These are phyloP conservation scores for Oemleria cerasiformis DNA, from an alignment of 306 rosid species.

Conservation along the genomic window DNA sequence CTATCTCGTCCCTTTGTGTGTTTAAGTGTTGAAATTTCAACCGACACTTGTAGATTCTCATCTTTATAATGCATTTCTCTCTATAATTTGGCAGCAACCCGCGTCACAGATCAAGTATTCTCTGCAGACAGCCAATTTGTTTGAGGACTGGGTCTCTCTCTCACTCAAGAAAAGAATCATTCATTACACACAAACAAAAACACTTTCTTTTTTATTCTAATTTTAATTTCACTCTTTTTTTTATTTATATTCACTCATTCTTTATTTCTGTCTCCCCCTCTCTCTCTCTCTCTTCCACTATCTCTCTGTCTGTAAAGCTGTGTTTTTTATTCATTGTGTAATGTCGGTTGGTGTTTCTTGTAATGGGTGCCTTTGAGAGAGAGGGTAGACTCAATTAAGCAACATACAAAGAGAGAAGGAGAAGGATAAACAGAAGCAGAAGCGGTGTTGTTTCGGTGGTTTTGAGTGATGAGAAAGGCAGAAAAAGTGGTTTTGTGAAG, in stretches of 20 bases:
- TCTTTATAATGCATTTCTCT: background rate
- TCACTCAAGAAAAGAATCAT: constrained; percentile 51
- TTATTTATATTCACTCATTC: constrained; percentile 28
- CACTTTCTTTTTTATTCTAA: constrained; percentile 1
- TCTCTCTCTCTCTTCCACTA: background rate
- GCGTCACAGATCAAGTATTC: constrained; percentile 21
- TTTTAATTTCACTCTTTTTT: background rate
- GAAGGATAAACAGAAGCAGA: background rate
- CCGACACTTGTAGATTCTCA: constrained; percentile 30
- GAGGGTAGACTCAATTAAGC: background rate
- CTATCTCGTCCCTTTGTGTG: constrained; percentile 19
- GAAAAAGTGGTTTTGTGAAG: constrained; percentile 24
- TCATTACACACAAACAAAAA: constrained; percentile 18
- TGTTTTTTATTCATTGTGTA: constrained; percentile 14
- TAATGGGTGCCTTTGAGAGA: constrained; percentile 25
- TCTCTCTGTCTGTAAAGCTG: constrained; percentile 22
- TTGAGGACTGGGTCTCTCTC: constrained; percentile 17
- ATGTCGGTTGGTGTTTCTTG: constrained; percentile 37
- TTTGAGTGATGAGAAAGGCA: constrained; percentile 23
- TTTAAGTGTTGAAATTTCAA: constrained; percentile 27
- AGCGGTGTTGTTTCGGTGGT: constrained; percentile 27
- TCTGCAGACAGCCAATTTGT: constrained; percentile 14
- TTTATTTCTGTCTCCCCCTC: background rate
- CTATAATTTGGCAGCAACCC: constrained; percentile 17
- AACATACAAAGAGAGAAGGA: background rate